phyloP scores from a whole-genome alignment of 768 basidiomycete species.

The Candolleomyces aberdarensis region DNA sequence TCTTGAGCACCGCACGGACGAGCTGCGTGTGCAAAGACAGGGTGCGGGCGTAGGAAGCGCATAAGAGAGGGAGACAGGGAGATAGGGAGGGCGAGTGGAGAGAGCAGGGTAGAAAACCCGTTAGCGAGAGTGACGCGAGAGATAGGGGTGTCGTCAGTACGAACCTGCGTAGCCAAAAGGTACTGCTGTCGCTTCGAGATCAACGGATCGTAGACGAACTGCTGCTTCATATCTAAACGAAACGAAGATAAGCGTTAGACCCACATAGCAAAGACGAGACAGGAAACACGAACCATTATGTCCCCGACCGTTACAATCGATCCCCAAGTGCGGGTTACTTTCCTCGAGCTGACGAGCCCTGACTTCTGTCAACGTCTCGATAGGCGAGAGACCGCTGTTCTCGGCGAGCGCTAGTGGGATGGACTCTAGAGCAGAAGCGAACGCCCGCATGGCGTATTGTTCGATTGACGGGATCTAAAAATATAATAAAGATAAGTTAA shows the following conservation, averaged over 20 bases:
- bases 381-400: slow-evolving; percentile 95
- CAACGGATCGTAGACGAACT: slow-evolving; percentile 95
- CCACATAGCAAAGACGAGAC: neutral
- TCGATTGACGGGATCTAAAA: slow-evolving; percentile 90
- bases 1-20: slow-evolving; percentile 85
- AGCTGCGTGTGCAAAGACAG: slow-evolving; percentile 40
- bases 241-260: neutral
- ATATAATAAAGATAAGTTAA: neutral
- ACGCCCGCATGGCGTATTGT: slow-evolving; percentile 99
- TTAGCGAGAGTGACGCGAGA: too few species aligned
- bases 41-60: slow-evolving; percentile 3
- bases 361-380: slow-evolving; percentile 94
- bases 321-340: slow-evolving; percentile 81
- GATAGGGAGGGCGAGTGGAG: too few species aligned
- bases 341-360: slow-evolving; percentile 91
- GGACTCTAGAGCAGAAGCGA: slow-evolving; percentile 92
- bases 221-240: slow-evolving; percentile 90
- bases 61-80: neutral
- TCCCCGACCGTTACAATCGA: slow-evolving; percentile 85
- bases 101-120: too few species aligned
- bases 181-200: slow-evolving; percentile 98
- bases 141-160: slow-evolving; percentile 12
- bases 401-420: slow-evolving; percentile 95
- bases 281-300: slow-evolving; percentile 65
- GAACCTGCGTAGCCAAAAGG: slow-evolving; percentile 90